Evolutionary conservation across 2,329 filamentous ascomycete genomes (phyloP).

Genomic region (Colletotrichum horii): DNA sequence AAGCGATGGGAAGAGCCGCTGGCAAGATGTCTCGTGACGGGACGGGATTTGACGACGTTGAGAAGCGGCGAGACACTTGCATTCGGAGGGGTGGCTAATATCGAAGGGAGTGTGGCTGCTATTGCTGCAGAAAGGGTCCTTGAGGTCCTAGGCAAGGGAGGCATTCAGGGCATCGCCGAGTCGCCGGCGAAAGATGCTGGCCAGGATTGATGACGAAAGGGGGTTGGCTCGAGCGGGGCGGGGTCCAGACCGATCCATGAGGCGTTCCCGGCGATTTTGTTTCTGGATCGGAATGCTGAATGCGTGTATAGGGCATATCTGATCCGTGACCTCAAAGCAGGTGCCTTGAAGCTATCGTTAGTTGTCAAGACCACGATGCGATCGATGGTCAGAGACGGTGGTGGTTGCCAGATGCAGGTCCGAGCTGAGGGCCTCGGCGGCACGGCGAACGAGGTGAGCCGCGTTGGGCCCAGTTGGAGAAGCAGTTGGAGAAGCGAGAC

Average conservation of each 20-base stretch:
- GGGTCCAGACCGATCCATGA: conserved; percentile 2
- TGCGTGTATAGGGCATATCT: background rate
- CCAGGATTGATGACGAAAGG: background rate
- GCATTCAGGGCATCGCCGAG: background rate
- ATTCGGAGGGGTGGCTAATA: background rate
- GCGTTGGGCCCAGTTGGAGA: background rate
- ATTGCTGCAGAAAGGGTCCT: conserved; percentile 4
- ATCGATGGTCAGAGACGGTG: background rate
- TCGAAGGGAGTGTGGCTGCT: background rate
- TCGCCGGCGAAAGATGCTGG: background rate
- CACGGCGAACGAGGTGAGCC: background rate
- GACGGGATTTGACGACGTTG: background rate
- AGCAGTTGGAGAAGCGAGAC: background rate
- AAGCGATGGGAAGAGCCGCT: background rate
- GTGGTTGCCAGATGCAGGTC: background rate
- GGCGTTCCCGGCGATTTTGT: background rate
- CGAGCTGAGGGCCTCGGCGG: background rate
- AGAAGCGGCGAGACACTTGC: background rate
- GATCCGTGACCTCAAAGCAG: background rate
- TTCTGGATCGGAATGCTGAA: background rate
- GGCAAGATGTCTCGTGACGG: background rate
- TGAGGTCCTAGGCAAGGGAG: background rate
- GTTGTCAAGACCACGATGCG: background rate
- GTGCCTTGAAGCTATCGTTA: background rate
- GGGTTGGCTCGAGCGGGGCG: background rate